These are phyloP conservation scores for Ettlia oleoabundans DNA, from an alignment of 139 green algal species.

Conservation along the genomic window DNA sequence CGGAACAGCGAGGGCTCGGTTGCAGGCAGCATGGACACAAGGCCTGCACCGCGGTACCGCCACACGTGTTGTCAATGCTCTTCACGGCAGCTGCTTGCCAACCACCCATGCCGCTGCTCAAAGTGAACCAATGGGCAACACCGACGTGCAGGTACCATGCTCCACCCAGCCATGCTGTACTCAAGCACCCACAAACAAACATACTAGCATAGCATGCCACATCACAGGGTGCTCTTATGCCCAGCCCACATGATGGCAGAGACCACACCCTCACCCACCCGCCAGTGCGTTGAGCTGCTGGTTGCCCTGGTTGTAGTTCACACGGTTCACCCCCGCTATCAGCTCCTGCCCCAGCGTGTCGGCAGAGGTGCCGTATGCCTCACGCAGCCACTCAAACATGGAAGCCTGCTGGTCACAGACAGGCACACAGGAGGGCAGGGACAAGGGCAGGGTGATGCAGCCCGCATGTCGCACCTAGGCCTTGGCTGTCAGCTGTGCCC, in stretches of 20 bases:
- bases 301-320: constrained; percentile 78
- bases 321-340: constrained; percentile 53
- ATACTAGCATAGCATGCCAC: too few species aligned
- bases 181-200: too few species aligned
- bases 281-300: constrained; percentile 66
- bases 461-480: too few species aligned
- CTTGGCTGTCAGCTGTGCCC: too few species aligned
- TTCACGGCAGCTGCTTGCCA: background rate
- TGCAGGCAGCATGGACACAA: constrained; percentile 69
- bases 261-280: constrained; percentile 26
- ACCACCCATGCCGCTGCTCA: background rate
- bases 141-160: too few species aligned
- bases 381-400: constrained; percentile 30
- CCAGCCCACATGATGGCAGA: too few species aligned
- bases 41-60: constrained; percentile 32
- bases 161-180: too few species aligned
- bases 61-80: too few species aligned
- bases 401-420: background rate
- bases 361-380: constrained; percentile 7
- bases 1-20: constrained; percentile 31
- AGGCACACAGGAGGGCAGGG: background rate
- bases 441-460: background rate
- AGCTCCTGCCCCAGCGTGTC: constrained; percentile 54
- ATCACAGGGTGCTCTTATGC: too few species aligned
- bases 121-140: too few species aligned